Evolutionary conservation across 176 grass and related monocot species (phyloP), one percentile per base, ranked within the genome.

Genomic region (Luzula sylvatica): DNA sequence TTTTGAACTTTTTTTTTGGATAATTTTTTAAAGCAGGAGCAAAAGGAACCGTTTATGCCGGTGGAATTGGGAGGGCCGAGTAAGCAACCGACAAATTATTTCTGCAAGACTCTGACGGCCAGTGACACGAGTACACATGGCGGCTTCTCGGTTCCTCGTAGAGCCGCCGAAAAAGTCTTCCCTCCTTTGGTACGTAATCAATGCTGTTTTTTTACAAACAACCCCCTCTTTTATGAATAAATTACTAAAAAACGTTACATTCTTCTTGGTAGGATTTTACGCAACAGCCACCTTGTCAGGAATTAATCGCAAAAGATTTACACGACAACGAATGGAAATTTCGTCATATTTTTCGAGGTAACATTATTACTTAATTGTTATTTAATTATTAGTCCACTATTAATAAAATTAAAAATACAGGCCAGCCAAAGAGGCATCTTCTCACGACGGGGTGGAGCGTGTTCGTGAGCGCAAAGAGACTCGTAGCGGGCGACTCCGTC

Each of bases 321-420:
- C 89, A 95, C 81, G 89, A 84, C 8, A 95, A 95, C 25, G 89
- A 95, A 24, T 95, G 89, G 89, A 95, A 95, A 72, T 95, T 95
- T 59, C 89, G 89, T 35, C 89, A 95, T 45, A 84, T 95, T 68
- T 95, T 95, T 69, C 79, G 89, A 21, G 89, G 89, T 95, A 80
- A 23, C 51, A 7, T 35, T 1, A 1, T 35, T 35, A n/a, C n/a
- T n/a, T n/a, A n/a, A n/a, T n/a, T n/a, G n/a, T n/a, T n/a, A n/a
- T n/a, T n/a, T n/a, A n/a, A n/a, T n/a, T n/a, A n/a, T n/a, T n/a
- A n/a, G n/a, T n/a, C n/a, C n/a, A n/a, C n/a, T n/a, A n/a, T n/a
- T n/a, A n/a, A n/a, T n/a, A n/a, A n/a, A n/a, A n/a, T 35, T 35
- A 35, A 35, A 7, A 2, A 45, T 75, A 67, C 83, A 95, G 89